Conservation (phyloP, 1,139 yeast genomes). For the Yamadazyma epiphylla region DNA sequence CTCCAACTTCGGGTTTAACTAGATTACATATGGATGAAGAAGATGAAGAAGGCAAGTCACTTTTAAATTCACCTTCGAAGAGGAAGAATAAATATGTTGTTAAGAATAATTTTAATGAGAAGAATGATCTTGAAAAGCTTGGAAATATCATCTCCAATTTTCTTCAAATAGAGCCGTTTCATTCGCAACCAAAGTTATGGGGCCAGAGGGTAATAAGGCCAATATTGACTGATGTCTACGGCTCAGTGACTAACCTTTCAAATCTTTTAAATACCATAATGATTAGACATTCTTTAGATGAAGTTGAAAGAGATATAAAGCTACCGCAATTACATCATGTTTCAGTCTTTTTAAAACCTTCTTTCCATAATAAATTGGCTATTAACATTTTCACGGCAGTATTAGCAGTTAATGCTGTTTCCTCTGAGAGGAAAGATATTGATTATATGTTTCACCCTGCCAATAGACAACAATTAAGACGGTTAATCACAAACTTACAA, state of each 20-base stretch:
- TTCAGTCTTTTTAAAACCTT: slow-evolving; percentile 56
- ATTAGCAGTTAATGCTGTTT: slow-evolving; percentile 67
- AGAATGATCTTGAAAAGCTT: slow-evolving; percentile 49
- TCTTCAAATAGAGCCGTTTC: slow-evolving; percentile 59
- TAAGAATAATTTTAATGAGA: slow-evolving; percentile 31
- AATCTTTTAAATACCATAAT: slow-evolving; percentile 44
- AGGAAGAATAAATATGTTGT: slow-evolving; percentile 37
- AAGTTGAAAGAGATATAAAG: slow-evolving; percentile 50
- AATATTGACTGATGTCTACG: slow-evolving; percentile 31
- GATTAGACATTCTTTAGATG: slow-evolving; percentile 52
- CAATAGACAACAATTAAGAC: slow-evolving; percentile 50
- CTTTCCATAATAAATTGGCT: slow-evolving; percentile 57
- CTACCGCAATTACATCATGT: slow-evolving; percentile 59
- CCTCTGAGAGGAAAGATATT: slow-evolving; percentile 61
- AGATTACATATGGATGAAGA: slow-evolving; percentile 53
- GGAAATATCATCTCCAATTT: slow-evolving; percentile 53
- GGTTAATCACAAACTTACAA: slow-evolving; percentile 58
- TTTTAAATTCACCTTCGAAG: slow-evolving; percentile 12
- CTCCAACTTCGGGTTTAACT: slow-evolving; percentile 70
- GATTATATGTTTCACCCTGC: slow-evolving; percentile 70
- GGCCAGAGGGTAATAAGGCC: slow-evolving; percentile 43
- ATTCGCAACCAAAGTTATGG: slow-evolving; percentile 47
- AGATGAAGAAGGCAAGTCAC: slow-evolving; percentile 18
- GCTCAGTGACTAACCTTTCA: slow-evolving; percentile 37
- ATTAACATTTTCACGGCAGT: slow-evolving; percentile 63